Percentiles rank a stretch among this genome's conserved stretches.
Evolutionary conservation across 75 land plant genomes (phyloP).

Genomic region (Selaginella tamariscina): DNA sequence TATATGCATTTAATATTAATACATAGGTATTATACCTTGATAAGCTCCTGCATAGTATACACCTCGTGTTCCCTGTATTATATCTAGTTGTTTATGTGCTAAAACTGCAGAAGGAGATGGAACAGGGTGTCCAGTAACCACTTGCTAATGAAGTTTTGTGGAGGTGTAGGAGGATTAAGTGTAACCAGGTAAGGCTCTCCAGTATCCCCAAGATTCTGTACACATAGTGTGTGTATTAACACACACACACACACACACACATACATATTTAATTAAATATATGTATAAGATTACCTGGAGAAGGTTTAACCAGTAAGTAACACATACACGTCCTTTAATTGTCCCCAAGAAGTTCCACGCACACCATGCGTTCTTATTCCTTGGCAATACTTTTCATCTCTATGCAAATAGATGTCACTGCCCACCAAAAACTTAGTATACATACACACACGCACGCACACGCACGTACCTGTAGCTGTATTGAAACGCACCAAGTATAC

Average conservation of each 20-base stretch:
- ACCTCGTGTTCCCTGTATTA: constrained; percentile 74
- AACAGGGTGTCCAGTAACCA: constrained; percentile 86
- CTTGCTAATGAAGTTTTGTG: constrained; percentile 36
- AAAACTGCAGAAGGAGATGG: constrained; percentile 79
- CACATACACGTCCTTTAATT: constrained; percentile 37
- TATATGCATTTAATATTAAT: too few relatives aligned
- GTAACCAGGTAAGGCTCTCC: constrained; percentile 74
- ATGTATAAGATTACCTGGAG: constrained; percentile 49
- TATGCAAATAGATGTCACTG: constrained; percentile 87
- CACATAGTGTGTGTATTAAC: not conserved
- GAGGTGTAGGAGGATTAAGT: constrained; percentile 55
- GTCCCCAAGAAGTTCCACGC: constrained; percentile 92
- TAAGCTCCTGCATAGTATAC: constrained; percentile 98
- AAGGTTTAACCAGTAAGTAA: constrained; percentile 91
- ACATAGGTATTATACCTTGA: constrained; percentile 40
- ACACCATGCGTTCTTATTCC: constrained; percentile 76
- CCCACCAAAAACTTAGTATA: not conserved
- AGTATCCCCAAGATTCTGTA: constrained; percentile 69
- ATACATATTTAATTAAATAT: not conserved
- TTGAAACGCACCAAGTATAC: constrained; percentile 85
- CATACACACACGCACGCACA: too few relatives aligned
- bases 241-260: too few relatives aligned
- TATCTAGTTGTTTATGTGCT: constrained; percentile 51
- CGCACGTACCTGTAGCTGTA: constrained; percentile 59
- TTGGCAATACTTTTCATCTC: constrained; percentile 70